Evolutionary conservation across 2,329 filamentous ascomycete species (phyloP), one percentile per base, ranked within the genome.

Genomic region (Pyrenochaeta sp.): DNA sequence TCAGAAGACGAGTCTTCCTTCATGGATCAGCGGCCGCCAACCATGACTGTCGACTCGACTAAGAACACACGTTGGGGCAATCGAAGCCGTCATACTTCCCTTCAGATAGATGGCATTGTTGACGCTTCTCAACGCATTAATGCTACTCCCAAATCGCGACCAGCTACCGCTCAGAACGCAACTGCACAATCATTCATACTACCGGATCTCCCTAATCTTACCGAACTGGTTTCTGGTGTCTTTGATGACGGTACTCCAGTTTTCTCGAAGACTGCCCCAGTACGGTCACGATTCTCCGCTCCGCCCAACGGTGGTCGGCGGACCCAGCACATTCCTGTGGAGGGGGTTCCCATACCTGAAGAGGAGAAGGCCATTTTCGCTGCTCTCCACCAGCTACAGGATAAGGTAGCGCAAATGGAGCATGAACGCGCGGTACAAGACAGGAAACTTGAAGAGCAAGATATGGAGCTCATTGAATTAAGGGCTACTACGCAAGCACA

Each of bases 311-410:
- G 66, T 19, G 61, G 67, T 5, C 69, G 73, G 43, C 68, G 73
- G 3, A 68, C 74, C 2, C 70, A 72, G 36, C 69, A 87, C 65
- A 71, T 79, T 12, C 79, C 81, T 0, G 74, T 89, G 22, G 81
- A 86, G 37, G 80, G 82, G 12, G 78, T 88, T 10, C 81, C 85
- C 0, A 80, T 88, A 45, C 86, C 86, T 0, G 81, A 84, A 12
- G 86, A 89, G 48, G 87, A 89, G 62, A 87, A 89, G 71, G 84
- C 83, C 2, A 82, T 90, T 47, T 87, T 87, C 66, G 80, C 85
- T n/a, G 86, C 85, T 10, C 77, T 89, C 15, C 82, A 86, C 51
- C 75, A 86, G 19, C 74, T 88, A 10, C 82, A 87, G 62, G 85
- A 87, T 42, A 86, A 85, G 67, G 81, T 88, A 40, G 77, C 81